Evolutionary conservation across 768 basidiomycete species (phyloP), one percentile per base, ranked within the genome.

Genomic region (Pleurotus tuber-regium): DNA sequence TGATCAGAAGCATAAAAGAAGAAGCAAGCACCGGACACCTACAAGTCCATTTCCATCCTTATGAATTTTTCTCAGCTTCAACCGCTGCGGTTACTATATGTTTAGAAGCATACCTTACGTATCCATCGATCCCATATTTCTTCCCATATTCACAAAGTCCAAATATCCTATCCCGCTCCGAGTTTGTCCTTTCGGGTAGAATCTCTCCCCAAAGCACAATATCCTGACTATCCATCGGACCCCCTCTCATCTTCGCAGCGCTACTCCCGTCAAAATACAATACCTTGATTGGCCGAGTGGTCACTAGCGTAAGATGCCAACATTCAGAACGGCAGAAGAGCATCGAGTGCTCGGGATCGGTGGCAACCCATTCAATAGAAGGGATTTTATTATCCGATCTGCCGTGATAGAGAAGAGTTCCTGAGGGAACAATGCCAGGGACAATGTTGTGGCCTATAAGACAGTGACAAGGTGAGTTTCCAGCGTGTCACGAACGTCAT

Each of bases 181-280:
- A 47, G 1, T 16, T 42, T 4, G 61, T 40, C 58, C 43, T 48
- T 19, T 66, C 63, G 5, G 63, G 61, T n/a, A 29, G 50, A 19
- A 64, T 26, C 35, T 57, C 41, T 1, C 75, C 75, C 76, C 75
- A 81, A 18, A 57, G 48, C 3, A 80, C n/a, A 14, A 79, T 59
- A 50, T 80, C 79, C 51, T 80, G 78, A 9, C 63, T 69, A 44
- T 80, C 75, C 66, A 80, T 53, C 3, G 73, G 43, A 0, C 78
- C 78, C 1, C 59, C 60, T 12, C 43, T 18, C 61, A 76, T 62
- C 49, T 77, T 79, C 1, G 68, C 71, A 0, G 73, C 78, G 47
- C 78, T 77, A 38, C 63, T 74, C 0, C 80, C 79, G 44, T 82
- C 80, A 36, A 81, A 80, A 54, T 80, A 79, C 6, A 80, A 50